Conservation (phyloP, 495 filamentous ascomycete genomes). For the Tuber microsphaerosporum region DNA sequence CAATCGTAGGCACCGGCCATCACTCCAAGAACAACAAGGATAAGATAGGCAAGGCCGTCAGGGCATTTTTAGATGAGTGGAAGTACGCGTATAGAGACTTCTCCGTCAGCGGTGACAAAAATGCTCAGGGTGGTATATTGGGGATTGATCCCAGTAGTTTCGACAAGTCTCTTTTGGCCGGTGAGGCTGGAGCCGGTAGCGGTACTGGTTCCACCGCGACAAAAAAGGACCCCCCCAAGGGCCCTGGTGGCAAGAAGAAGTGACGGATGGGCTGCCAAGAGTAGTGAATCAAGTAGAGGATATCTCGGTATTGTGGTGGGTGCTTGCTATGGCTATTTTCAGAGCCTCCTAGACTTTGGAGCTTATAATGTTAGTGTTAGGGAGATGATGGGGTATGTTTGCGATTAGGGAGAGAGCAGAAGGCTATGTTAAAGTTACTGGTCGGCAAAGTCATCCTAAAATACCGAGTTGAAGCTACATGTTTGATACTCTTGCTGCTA, state of each 20-base stretch:
- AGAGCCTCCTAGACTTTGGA: neutral
- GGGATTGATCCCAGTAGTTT: slow-evolving; percentile 87
- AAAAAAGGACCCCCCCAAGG: slow-evolving; percentile 35
- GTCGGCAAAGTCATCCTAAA: neutral
- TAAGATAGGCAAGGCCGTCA: slow-evolving; percentile 91
- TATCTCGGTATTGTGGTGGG: neutral
- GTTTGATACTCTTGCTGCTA: neutral
- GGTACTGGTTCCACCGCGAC: slow-evolving; percentile 7
- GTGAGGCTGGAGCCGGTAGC: slow-evolving; percentile 9
- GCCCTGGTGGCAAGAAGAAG: slow-evolving; percentile 32
- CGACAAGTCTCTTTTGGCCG: slow-evolving; percentile 56
- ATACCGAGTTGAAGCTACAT: neutral
- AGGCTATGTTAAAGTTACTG: neutral
- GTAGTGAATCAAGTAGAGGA: slow-evolving; percentile 29
- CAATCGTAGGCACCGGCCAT: slow-evolving; percentile 93
- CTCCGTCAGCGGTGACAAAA: slow-evolving; percentile 82
- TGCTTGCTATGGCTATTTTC: neutral
- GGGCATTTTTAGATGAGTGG: slow-evolving; percentile 88
- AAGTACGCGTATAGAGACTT: slow-evolving; percentile 94
- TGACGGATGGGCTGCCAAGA: slow-evolving; percentile 24
- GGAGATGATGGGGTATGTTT: neutral
- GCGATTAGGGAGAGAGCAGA: neutral
- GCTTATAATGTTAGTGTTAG: neutral
- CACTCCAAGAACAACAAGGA: slow-evolving; percentile 98
- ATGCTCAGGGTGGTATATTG: slow-evolving; percentile 85